Evolutionary conservation across 371 early-diverging fungal genomes (phyloP), one percentile per base, ranked within the genome.

Genomic region (Cokeromyces recurvatus): DNA sequence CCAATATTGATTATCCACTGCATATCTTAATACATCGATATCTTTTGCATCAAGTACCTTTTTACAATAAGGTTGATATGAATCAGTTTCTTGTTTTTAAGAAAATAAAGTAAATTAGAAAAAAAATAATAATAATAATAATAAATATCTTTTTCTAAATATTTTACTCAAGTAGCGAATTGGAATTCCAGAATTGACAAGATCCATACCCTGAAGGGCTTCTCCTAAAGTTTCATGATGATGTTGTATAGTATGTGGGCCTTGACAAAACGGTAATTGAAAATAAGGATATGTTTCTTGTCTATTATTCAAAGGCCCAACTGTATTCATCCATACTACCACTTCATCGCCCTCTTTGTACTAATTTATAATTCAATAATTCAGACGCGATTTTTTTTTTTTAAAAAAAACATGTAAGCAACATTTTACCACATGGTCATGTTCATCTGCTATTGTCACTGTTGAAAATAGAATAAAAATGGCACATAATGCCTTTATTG

Each of bases 151-250:
- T 7, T 10, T 15, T 29, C 23, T 46, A 32, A 6, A 16, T 6
- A n/a, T 27, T 14, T 55, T 64, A 74, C 75, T 58, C 25, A 59
- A 51, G 59, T 77, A 90, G 12, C 61, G 54, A 31, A 89, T 80
- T 7, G 83, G 78, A 32, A 89, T 78, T 21, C 90, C 92, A 14
- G 85, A 77, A 48, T 82, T 81, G 43, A 78, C 77, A 10, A 87
- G 74, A 40, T 87, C 84, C 72, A 88, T 79, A 37, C 92, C 92
- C 42, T 84, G 66, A 27, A 91, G 64, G 0, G 89, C 90, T 61
- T 91, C 92, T 24, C 89, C 90, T 20, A 91, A 62, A 9, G 87
- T 81, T 54, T 90, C 90, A 59, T 89, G 90, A 54, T 85, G 82
- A 41, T 83, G 81, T 27, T 81, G 62, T 16, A 85, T 61, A 15